phyloP scores from a whole-genome alignment of 2,329 filamentous ascomycete species.

The Paracamarosporium sp. region DNA sequence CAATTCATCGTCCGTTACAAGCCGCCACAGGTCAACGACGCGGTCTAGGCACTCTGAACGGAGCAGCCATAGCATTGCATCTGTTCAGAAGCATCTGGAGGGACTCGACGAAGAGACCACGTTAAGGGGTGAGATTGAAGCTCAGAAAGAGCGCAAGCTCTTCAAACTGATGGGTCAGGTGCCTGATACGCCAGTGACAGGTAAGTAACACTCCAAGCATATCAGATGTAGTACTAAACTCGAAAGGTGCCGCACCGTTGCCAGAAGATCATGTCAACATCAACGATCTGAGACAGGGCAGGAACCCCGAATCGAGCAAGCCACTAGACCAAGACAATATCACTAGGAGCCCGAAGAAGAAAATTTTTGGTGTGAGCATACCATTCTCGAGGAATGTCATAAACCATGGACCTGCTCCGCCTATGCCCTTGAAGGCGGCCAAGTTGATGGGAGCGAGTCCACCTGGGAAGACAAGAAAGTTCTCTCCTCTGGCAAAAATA shows the following conservation, averaged over 20 bases:
- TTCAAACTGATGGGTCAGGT: conserved; percentile 42
- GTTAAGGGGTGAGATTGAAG: conserved; percentile 49
- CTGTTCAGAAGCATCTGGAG: conserved; percentile 22
- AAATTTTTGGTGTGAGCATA: conserved; percentile 44
- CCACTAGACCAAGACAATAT: conserved; percentile 1
- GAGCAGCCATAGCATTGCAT: conserved; percentile 21
- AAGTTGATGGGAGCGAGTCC: conserved; percentile 41
- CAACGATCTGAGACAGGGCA: conserved; percentile 27
- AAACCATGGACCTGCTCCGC: conserved; percentile 7
- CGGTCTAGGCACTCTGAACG: conserved; percentile 31
- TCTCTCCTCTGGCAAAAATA: neutral
- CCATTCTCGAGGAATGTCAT: conserved; percentile 29
- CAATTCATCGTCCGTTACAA: conserved; percentile 15
- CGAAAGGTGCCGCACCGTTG: neutral
- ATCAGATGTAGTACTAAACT: neutral
- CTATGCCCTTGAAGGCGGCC: conserved; percentile 28
- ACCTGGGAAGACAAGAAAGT: conserved; percentile 15
- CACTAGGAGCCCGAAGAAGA: conserved; percentile 49
- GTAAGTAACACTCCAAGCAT: conserved; percentile 13
- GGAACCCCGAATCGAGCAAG: conserved; percentile 19
- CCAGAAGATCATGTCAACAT: conserved; percentile 10
- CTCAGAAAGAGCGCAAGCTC: conserved; percentile 42
- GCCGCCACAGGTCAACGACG: conserved; percentile 24
- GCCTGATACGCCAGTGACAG: conserved; percentile 27
- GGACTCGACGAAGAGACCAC: conserved; percentile 39